Base-by-base conservation (phyloP, 1,284 basidiomycete species). In the Sanghuangporus sanghuang region DNA sequence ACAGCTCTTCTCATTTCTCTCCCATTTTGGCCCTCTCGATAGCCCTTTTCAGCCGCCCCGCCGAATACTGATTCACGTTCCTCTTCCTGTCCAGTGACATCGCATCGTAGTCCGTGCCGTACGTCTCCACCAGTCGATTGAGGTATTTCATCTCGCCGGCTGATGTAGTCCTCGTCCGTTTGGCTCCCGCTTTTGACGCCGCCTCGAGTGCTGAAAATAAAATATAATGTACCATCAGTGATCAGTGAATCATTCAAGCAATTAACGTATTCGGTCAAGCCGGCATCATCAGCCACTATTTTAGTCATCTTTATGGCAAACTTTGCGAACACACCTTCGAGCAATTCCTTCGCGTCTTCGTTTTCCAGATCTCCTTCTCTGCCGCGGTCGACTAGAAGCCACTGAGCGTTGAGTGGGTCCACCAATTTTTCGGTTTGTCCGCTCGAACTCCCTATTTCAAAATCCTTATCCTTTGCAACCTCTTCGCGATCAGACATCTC, bases 61-160 rank as follows among this genome's bases (percentile, higher is more conserved):
- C 82, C 3, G 95, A 98, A 73, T 90, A 87, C 77, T 98, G 96
- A 76, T 88, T 89, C 23, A 85, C 76, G 72, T 99, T 98, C 66
- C 90, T 74, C 74, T 82, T 88, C 67, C 85, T 77, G 77, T 98
- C 96, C 67, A 80, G 81, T 9, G 87, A 85, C 94, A 97, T 97
- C 46, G 76, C 79, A 32, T 85, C 82, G 18, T 87, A 77, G 75
- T 98, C 90, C 44, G 81, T 77, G 0, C 88, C 90, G 76, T 98
- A 81, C 73, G 85, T 89, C 46, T 75, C 73, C 9, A 94, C 84
- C 39, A 98, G 81, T 44, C 82, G 76, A 57, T 75, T 74, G 44
- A 99, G 80, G 78, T 89, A 93, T 46, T 76, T 76, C 50, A 77
- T 72, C 76, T 98, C 95, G 2, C 88, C 87, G 9, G 73, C 71